These are phyloP conservation scores for Phallus indusiatus DNA, from an alignment of 768 basidiomycete genomes.

Conservation along the genomic window DNA sequence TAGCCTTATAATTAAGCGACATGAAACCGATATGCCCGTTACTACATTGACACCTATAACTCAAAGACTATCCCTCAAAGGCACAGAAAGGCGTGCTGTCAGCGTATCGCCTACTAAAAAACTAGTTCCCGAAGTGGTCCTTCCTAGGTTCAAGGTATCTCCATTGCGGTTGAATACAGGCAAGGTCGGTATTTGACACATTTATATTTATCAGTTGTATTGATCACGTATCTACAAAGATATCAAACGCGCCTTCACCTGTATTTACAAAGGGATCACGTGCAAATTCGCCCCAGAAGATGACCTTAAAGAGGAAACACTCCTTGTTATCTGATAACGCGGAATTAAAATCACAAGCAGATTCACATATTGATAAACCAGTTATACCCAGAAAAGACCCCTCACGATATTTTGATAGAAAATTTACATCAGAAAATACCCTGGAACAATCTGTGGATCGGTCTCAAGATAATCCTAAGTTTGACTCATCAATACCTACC, in stretches of 20 bases:
- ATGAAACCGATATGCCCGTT: background rate
- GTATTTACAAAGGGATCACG: background rate
- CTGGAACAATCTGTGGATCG: background rate
- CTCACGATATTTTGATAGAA: background rate
- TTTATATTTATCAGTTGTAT: background rate
- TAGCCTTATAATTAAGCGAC: background rate
- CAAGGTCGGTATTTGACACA: background rate
- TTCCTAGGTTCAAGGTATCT: background rate
- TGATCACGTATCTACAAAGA: background rate
- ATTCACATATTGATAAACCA: too few species aligned
- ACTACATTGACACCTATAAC: background rate
- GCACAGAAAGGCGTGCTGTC: too few species aligned
- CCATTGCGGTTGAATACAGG: background rate
- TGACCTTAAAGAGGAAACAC: background rate
- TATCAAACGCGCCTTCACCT: background rate
- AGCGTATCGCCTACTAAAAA: conserved; percentile 1
- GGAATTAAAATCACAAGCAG: too few species aligned
- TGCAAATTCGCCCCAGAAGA: background rate
- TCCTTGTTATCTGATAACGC: too few species aligned
- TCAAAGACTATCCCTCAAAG: background rate
- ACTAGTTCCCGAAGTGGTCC: conserved; percentile 1
- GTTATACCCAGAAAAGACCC: too few species aligned
- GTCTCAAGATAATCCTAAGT: background rate
- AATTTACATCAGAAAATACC: background rate
- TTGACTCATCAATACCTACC: background rate